phyloP scores from a whole-genome alignment of 2,329 filamentous ascomycete species.

The Colletotrichum sansevieriae region DNA sequence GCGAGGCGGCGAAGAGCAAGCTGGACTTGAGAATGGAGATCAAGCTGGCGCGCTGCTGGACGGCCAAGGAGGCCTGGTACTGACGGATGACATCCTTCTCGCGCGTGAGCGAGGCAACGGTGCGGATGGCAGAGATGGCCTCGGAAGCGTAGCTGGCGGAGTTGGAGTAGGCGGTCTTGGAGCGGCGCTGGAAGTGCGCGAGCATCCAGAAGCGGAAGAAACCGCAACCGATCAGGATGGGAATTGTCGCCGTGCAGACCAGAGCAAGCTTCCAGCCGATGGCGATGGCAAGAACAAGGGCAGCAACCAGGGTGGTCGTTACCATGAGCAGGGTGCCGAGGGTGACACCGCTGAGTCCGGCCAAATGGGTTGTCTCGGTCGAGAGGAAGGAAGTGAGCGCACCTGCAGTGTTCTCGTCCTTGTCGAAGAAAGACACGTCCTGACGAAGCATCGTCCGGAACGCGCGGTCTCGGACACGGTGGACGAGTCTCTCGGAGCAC shows the following conservation, averaged over 20 bases:
- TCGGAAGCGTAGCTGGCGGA: slow-evolving; percentile 93
- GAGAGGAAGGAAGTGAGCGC: slow-evolving; percentile 90
- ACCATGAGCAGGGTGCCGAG: slow-evolving; percentile 89
- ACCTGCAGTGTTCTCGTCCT: slow-evolving; percentile 88
- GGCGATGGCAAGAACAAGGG: slow-evolving; percentile 77
- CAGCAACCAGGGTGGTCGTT: slow-evolving; percentile 80
- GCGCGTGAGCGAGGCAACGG: slow-evolving; percentile 89
- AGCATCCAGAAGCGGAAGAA: slow-evolving; percentile 90
- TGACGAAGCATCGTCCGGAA: slow-evolving; percentile 92
- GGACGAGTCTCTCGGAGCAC: slow-evolving; percentile 88
- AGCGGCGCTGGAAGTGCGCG: slow-evolving; percentile 81
- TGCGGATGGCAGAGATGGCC: slow-evolving; percentile 92
- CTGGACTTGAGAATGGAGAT: slow-evolving; percentile 83
- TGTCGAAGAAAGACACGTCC: slow-evolving; percentile 93
- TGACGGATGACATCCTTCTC: slow-evolving; percentile 82
- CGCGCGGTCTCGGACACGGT: slow-evolving; percentile 83
- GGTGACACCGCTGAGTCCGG: slow-evolving; percentile 88
- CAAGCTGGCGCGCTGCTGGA: slow-evolving; percentile 76
- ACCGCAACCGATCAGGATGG: slow-evolving; percentile 82
- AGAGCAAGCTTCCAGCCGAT: slow-evolving; percentile 91
- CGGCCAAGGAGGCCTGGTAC: slow-evolving; percentile 76
- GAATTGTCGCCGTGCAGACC: slow-evolving; percentile 84
- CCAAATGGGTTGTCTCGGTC: slow-evolving; percentile 89
- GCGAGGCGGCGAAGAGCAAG: slow-evolving; percentile 83
- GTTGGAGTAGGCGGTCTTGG: slow-evolving; percentile 82